Base-by-base conservation (phyloP, 1,284 basidiomycete genomes). In the Cutaneotrichosporon sp. region DNA sequence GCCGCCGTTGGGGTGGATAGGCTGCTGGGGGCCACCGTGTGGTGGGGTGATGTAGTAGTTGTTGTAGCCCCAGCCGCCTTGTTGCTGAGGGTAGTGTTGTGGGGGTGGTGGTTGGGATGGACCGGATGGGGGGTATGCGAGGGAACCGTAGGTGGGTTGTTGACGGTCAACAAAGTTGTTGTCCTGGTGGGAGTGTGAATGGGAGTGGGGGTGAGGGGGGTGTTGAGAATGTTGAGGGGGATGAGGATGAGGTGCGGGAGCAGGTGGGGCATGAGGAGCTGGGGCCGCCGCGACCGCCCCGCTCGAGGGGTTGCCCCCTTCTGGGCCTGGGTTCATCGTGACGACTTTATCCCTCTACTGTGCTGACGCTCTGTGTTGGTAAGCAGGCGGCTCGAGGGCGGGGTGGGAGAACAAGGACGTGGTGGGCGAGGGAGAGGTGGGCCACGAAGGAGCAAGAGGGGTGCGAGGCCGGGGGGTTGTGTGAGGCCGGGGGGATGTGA, bases 111-210 rank as follows among this genome's bases (percentile, higher is more conserved):
- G 56, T 49, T 62, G 64, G 10, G 64, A 66, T 22, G 64, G 64
- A 8, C 64, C 64, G 2, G 62, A 58, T 10, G 64, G 25, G n/a
- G 58, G 58, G 55, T 53, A 66, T 34, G 60, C 61, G 16, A 66
- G 56, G 33, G 60, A 62, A 5, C 60, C 60, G 45, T 66, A 66
- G 20, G 59, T 54, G 33, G 64, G 60, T 50, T 50, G 47, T 50
- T 50, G 47, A n/a, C 47, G 47, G 47, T 50, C 47, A 27, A 50
- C 47, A 50, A 50, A 50, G 47, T 50, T 50, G 60, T 29, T 4
- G 20, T 64, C 60, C 16, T 66, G 66, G 16, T 51, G 66, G 13
- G n/a, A n/a, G n/a, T n/a, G n/a, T n/a, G n/a, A n/a, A n/a, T n/a
- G n/a, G n/a, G n/a, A n/a, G n/a, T n/a, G n/a, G n/a, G 58, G 61